Evolutionary conservation across 2,329 filamentous ascomycete species (phyloP), one percentile per base, ranked within the genome.

Genomic region (Colletotrichum gigasporum): DNA sequence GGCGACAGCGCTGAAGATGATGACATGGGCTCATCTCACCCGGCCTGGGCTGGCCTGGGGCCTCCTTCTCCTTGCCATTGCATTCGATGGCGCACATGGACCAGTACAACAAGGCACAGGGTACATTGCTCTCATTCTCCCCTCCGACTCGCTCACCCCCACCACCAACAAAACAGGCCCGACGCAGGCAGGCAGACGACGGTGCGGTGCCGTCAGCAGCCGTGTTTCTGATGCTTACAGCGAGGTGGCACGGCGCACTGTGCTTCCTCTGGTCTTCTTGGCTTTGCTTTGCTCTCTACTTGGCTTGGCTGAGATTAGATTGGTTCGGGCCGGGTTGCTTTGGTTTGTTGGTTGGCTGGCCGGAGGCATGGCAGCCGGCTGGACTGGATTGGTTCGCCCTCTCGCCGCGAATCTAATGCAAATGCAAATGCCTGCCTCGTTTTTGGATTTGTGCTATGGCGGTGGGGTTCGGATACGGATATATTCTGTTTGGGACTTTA

Each of bases 181-280:
- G 22, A 35, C 34, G 18, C 48, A 62, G 42, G 41, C 28, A 22
- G 42, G 34, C 34, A 48, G 56, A 28, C 11, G 54, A 56, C 28
- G 50, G 24, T 34, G 32, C 42, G 35, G 42, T 52, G 57, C 58
- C 50, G 51, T 57, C 57, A 56, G 58, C 58, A 50, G 44, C 50
- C 44, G 44, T 57, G 50, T 57, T 63, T 63, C 61, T 48, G 34
- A 34, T 48, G 47, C 24, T 41, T 18, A 26, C 30, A 44, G 30
- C 20, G 34, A 37, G 22, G 42, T 55, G 35, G 42, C 47, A 62
- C 57, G 22, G 41, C 48, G 42, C 42, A 44, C 50, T 42, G 50
- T 50, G 42, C 62, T 26, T 65, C 20, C 35, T 39, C 20, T 37
- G 47, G 30, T 24, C 24, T 45, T 41, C n/a, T 48, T 52, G 37